phyloP scores from a whole-genome alignment of 148 eudicot species.

The Fagopyrum homotropicum region DNA sequence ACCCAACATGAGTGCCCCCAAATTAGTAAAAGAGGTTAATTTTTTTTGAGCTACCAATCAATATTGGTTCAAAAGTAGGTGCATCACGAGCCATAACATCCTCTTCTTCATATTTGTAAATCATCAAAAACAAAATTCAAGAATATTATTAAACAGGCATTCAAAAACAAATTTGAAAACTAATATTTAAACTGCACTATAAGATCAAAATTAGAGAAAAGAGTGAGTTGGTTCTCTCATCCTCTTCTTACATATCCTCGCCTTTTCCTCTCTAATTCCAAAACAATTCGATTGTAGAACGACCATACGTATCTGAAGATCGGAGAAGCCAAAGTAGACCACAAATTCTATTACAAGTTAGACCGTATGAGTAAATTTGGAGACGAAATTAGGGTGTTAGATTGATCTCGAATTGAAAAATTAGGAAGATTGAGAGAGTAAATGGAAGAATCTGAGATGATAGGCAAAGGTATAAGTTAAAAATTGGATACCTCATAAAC shows the following conservation, averaged over 20 bases:
- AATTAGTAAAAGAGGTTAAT: not conserved
- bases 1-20: conserved; percentile 6
- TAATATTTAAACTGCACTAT: too few species aligned
- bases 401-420: too few species aligned
- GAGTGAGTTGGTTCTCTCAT: too few species aligned
- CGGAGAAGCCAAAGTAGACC: not conserved
- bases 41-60: conserved; percentile 1
- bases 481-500: too few species aligned
- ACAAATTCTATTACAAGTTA: not conserved
- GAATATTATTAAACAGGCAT: too few species aligned
- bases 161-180: too few species aligned
- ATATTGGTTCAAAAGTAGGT: not conserved
- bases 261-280: conserved; percentile 14
- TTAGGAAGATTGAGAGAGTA: too few species aligned
- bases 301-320: too few species aligned
- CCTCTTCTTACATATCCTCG: conserved; percentile 28
- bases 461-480: too few species aligned
- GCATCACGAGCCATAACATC: not conserved
- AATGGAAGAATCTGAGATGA: too few species aligned
- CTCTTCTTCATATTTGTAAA: conserved; percentile 10
- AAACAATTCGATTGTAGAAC: conserved; percentile 16
- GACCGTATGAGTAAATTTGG: conserved; percentile 2
- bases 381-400: conserved; percentile 19
- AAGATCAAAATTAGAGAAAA: too few species aligned
- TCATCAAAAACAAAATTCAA: too few species aligned